Percentiles rank a stretch among this genome's conserved stretches.
Evolutionary conservation across 768 basidiomycete genomes (phyloP).

Genomic region (Gloeostereum incarnatum): DNA sequence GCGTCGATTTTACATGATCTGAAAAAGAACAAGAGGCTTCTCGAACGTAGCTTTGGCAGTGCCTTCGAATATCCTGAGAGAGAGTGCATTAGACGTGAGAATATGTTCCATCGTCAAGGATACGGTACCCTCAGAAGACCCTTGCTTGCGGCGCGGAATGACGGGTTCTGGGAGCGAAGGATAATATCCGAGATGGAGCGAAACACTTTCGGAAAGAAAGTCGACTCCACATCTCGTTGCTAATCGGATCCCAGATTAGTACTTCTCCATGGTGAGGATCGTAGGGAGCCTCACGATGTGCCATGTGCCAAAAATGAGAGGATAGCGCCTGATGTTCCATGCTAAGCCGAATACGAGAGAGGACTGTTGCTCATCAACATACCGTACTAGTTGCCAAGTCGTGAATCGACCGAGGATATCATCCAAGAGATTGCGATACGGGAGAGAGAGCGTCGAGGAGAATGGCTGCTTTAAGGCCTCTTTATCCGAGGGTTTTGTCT

Average conservation of each 20-base stretch:
- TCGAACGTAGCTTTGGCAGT: background rate
- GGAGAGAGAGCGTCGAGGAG: slow-evolving; percentile 41
- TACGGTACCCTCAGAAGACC: slow-evolving; percentile 37
- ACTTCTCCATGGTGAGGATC: slow-evolving; percentile 5
- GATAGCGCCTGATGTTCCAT: slow-evolving; percentile 49
- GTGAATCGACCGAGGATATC: slow-evolving; percentile 45
- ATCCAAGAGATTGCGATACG: slow-evolving; percentile 42
- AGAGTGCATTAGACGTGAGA: background rate
- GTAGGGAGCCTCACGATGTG: slow-evolving; percentile 34
- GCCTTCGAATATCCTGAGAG: slow-evolving; percentile 1
- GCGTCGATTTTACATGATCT: slow-evolving; percentile 13
- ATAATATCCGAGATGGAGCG: slow-evolving; percentile 42
- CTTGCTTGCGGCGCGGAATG: slow-evolving; percentile 35
- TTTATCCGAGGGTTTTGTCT: slow-evolving; percentile 10
- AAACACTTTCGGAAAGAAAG: slow-evolving; percentile 38
- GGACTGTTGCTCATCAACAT: slow-evolving; percentile 12
- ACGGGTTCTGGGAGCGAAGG: slow-evolving; percentile 36
- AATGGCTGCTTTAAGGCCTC: slow-evolving; percentile 36
- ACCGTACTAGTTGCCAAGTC: slow-evolving; percentile 53
- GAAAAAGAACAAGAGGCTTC: slow-evolving; percentile 17
- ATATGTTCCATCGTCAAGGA: background rate
- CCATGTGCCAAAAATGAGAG: slow-evolving; percentile 68
- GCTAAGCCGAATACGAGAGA: background rate
- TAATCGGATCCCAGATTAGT: slow-evolving; percentile 15
- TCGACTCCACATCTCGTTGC: slow-evolving; percentile 49